Conservation (phyloP, 1,284 basidiomycete species). For the Dichomitus squalens region DNA sequence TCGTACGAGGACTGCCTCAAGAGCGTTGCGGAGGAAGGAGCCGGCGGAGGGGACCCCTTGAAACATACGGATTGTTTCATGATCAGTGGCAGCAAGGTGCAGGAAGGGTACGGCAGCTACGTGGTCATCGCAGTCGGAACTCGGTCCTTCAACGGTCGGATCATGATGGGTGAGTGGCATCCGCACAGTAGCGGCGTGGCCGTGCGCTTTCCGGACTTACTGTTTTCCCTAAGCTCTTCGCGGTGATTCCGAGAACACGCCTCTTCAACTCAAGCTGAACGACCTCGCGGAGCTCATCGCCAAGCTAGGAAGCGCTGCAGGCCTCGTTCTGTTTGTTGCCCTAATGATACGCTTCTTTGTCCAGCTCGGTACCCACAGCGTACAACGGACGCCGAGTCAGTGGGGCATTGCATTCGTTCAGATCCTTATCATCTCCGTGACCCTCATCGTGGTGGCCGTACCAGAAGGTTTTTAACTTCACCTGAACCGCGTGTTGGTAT, state of each 20-base stretch:
- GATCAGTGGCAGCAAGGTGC: constrained; percentile 91
- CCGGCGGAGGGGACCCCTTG: constrained; percentile 28
- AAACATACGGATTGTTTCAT: constrained; percentile 91
- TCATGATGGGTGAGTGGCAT: constrained; percentile 83
- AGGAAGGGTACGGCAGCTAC: constrained; percentile 94
- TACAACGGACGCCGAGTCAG: constrained; percentile 68
- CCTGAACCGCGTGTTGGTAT: constrained; percentile 5
- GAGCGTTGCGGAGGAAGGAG: constrained; percentile 29
- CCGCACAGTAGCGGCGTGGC: neutral
- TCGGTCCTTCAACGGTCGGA: constrained; percentile 93
- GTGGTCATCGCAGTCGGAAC: constrained; percentile 92
- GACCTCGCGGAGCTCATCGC: constrained; percentile 92
- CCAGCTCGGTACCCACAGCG: constrained; percentile 66
- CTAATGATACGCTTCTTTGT: constrained; percentile 97
- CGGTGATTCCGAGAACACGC: constrained; percentile 84
- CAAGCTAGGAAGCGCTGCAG: constrained; percentile 83
- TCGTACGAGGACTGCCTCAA: constrained; percentile 75
- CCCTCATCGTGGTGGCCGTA: constrained; percentile 94
- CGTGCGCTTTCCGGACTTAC: neutral
- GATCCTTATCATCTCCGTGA: constrained; percentile 94
- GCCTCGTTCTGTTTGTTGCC: constrained; percentile 80
- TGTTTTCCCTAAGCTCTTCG: constrained; percentile 60
- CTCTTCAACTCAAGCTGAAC: constrained; percentile 94
- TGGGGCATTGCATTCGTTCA: constrained; percentile 94
- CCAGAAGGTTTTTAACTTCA: constrained; percentile 72